These are phyloP conservation scores for Apiospora hydei DNA, from an alignment of 2,329 filamentous ascomycete species.

Conservation along the genomic window DNA sequence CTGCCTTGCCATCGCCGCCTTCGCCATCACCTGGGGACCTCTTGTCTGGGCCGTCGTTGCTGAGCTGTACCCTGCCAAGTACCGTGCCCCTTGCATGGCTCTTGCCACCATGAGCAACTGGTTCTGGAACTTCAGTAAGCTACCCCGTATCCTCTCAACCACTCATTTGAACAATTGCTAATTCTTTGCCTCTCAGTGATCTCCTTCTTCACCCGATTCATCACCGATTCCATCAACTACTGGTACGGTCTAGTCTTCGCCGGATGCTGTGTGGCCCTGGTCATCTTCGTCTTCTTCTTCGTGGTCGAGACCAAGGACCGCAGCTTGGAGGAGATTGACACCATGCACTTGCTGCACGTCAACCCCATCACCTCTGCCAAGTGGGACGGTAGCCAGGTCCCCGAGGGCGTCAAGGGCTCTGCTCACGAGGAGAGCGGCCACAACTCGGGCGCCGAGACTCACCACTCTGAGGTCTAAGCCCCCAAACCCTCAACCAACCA, in stretches of 20 bases:
- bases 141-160: not conserved
- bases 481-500: not conserved
- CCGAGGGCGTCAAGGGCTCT: conserved; percentile 27
- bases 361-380: conserved; percentile 55
- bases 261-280: conserved; percentile 68
- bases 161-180: not conserved
- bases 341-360: conserved; percentile 69
- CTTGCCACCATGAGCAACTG: conserved; percentile 66
- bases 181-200: conserved; percentile 40
- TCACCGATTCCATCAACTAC: conserved; percentile 73
- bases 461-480: conserved; percentile 1
- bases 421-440: conserved; percentile 16
- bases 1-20: conserved; percentile 71
- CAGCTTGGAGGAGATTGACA: conserved; percentile 78
- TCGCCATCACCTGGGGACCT: conserved; percentile 75
- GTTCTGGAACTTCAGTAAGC: conserved; percentile 67
- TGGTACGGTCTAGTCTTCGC: conserved; percentile 76
- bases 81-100: conserved; percentile 61
- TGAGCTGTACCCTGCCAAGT: conserved; percentile 68
- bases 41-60: conserved; percentile 72
- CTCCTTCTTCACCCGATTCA: conserved; percentile 67
- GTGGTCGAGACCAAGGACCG: conserved; percentile 76
- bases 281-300: conserved; percentile 76
- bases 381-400: conserved; percentile 44
- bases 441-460: conserved; percentile 22